phyloP scores from a whole-genome alignment of 768 basidiomycete genomes.

The Daedalea quercina region DNA sequence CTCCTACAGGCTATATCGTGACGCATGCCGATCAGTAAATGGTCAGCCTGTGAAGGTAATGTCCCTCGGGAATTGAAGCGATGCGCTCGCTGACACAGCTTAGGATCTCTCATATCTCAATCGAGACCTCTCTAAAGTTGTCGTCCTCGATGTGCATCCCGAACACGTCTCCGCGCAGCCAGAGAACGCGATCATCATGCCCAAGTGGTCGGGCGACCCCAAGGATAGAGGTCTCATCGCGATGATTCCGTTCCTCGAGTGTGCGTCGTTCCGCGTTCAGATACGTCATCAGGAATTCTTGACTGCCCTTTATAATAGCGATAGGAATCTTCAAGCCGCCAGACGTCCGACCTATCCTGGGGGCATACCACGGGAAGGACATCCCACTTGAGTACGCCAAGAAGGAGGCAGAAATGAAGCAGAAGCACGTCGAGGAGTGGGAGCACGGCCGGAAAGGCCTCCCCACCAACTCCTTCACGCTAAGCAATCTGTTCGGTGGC shows the following conservation, averaged over 20 bases:
- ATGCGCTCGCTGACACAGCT: neutral
- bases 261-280: constrained; percentile 30
- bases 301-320: constrained; percentile 39
- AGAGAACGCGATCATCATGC: constrained; percentile 81
- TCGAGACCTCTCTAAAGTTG: constrained; percentile 85
- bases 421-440: constrained; percentile 78
- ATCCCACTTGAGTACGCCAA: constrained; percentile 86
- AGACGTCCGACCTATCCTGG: constrained; percentile 84
- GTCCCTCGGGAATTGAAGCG: constrained; percentile 3
- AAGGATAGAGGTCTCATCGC: constrained; percentile 74
- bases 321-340: constrained; percentile 85
- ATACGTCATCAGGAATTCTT: neutral
- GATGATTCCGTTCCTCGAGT: constrained; percentile 98
- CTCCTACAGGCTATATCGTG: constrained; percentile 86
- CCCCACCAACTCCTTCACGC: constrained; percentile 33
- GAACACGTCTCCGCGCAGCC: constrained; percentile 77
- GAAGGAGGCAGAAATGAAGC: constrained; percentile 79
- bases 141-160: constrained; percentile 78
- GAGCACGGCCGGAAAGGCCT: constrained; percentile 37
- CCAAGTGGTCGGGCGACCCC: constrained; percentile 80
- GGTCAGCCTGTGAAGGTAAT: constrained; percentile 80
- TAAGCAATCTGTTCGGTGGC: constrained; percentile 38
- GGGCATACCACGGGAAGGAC: constrained; percentile 82
- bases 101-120: constrained; percentile 93
- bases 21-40: constrained; percentile 78